Base-by-base conservation (phyloP, 192 early-diverging fungal genomes). In the Fimicolochytrium jonesii region DNA sequence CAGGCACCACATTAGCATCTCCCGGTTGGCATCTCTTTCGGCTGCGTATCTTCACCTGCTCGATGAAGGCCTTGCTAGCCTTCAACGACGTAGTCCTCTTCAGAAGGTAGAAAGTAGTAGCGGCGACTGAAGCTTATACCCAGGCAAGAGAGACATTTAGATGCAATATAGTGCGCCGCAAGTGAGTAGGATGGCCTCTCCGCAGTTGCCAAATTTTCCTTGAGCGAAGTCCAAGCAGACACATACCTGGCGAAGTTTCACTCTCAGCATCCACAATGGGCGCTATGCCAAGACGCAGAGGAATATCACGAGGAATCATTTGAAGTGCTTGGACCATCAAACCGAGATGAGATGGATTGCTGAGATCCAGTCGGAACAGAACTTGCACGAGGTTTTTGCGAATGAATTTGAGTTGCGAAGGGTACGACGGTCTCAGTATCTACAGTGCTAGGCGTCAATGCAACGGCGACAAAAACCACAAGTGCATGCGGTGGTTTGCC, bases 221-320 rank as follows among this genome's bases (percentile, higher is more conserved):
- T n/a, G 18, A 50, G 15, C 11, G 15, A 50, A 50, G 25, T 13
- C 48, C 17, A 26, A 15, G 15, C 18, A 50, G 48, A 26, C 25
- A n/a, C 18, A n/a, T 9, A 58, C 56, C 26, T 51, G 64, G 31
- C 7, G 53, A 15, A 32, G 41, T 46, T 6, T 62, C 35, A 26
- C 23, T 29, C 9, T 44, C 37, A 20, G 18, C 42, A 11, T 62
- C 62, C 6, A 90, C 45, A 2, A 90, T 59, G 4, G 92, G 92
- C 17, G 89, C 77, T 11, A 96, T 5, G 17, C 96, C 96, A 58
- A 96, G 89, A 37, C 94, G 82, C 54, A 99, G 73, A 5, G 94
- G 94, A 25, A 93, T 66, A 6, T 82, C 71, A 20, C 82, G 79
- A 56, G 88, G 70, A 51, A 86, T 84, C 43, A 80, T 73, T 26